Evolutionary conservation across 768 basidiomycete genomes (phyloP).

Genomic region (Saitozyma sp.): DNA sequence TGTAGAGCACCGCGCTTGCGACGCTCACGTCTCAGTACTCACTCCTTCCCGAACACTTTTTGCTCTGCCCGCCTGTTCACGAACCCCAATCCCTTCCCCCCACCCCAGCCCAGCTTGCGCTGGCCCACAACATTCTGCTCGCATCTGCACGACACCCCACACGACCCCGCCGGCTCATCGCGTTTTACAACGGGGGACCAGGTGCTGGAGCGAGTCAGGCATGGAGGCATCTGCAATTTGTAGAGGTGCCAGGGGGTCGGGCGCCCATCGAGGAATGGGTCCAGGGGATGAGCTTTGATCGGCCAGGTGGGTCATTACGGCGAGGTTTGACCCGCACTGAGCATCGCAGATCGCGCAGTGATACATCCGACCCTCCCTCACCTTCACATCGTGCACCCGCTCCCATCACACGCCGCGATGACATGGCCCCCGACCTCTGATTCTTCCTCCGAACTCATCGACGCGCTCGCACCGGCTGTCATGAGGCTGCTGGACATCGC

Average conservation of each 20-base stretch:
- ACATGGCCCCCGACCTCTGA: constrained; percentile 35
- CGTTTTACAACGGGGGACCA: constrained; percentile 83
- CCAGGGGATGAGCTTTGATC: constrained; percentile 60
- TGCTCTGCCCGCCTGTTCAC: constrained; percentile 56
- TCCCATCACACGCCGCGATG: constrained; percentile 23
- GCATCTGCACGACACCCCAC: constrained; percentile 64
- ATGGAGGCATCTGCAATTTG: constrained; percentile 88
- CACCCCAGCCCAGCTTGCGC: constrained; percentile 72
- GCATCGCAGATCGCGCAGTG: constrained; percentile 67
- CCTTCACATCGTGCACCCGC: constrained; percentile 53
- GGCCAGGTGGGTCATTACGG: constrained; percentile 57
- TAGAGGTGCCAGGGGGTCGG: constrained; percentile 63
- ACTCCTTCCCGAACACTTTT: constrained; percentile 78
- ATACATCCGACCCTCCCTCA: constrained; percentile 68
- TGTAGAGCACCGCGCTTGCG: constrained; percentile 63
- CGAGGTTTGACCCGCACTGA: not conserved
- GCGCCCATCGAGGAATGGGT: constrained; percentile 78
- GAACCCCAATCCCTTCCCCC: constrained; percentile 74
- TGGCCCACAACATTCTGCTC: constrained; percentile 70
- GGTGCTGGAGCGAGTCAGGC: constrained; percentile 77
- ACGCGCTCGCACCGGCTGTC: constrained; percentile 40
- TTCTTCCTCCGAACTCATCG: constrained; percentile 30
- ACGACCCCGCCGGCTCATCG: constrained; percentile 60
- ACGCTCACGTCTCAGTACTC: constrained; percentile 63
- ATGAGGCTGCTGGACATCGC: constrained; percentile 46